Percentiles rank a stretch among this genome's conserved stretches.
Conservation (phyloP, 495 filamentous ascomycete species). For the Penicillium samsonianum region DNA sequence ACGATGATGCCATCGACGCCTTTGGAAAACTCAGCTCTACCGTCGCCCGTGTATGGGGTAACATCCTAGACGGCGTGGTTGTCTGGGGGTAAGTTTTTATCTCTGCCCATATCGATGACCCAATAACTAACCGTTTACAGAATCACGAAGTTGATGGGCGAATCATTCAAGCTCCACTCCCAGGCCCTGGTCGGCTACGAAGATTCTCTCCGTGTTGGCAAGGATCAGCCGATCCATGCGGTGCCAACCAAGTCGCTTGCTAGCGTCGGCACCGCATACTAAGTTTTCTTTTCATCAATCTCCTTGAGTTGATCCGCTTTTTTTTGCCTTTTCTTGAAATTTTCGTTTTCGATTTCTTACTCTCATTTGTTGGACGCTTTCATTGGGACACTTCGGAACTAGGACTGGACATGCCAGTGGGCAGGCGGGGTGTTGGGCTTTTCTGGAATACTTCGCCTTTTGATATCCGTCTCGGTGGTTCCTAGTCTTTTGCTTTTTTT, state of each 20-base stretch:
- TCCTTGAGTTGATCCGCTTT: conserved; percentile 16
- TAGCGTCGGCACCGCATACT: conserved; percentile 52
- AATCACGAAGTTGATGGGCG: conserved; percentile 96
- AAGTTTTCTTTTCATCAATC: conserved; percentile 20
- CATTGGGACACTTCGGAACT: conserved; percentile 41
- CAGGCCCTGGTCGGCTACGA: conserved; percentile 93
- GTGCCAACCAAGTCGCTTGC: conserved; percentile 50
- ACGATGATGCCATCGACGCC: conserved; percentile 79
- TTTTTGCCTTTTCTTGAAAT: conserved; percentile 7
- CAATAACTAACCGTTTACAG: conserved; percentile 59
- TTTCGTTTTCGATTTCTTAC: conserved; percentile 29
- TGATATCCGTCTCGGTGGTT: conserved; percentile 41
- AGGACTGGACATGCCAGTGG: conserved; percentile 40
- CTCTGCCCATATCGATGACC: background rate
- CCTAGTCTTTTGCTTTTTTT: conserved; percentile 35
- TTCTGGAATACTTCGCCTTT: conserved; percentile 36
- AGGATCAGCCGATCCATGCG: conserved; percentile 50
- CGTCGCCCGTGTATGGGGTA: conserved; percentile 93
- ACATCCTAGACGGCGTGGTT: conserved; percentile 97
- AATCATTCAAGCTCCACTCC: conserved; percentile 95
- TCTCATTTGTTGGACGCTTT: conserved; percentile 37
- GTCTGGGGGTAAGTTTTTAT: conserved; percentile 82
- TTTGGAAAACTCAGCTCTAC: conserved; percentile 88
- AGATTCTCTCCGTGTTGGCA: conserved; percentile 60
- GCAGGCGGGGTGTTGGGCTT: conserved; percentile 36